Evolutionary conservation across 108 stramenopile genomes (phyloP).

Genomic region (Discostella stelligeroides): DNA sequence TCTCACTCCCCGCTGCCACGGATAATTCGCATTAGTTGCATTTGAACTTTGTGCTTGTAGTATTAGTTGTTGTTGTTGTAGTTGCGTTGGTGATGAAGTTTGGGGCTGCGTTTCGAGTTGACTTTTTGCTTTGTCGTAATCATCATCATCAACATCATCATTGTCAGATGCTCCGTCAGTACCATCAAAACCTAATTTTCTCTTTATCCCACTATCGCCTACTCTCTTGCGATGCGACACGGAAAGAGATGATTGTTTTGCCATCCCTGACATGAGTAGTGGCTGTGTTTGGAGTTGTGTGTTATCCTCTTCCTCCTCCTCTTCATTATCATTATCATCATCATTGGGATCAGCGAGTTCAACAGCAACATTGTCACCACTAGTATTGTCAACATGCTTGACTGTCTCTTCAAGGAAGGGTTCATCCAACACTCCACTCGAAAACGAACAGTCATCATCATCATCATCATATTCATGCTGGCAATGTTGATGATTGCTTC

Average conservation of each 20-base stretch:
- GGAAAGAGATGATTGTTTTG: background rate
- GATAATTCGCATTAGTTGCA: too few relatives aligned
- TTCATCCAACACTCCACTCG: constrained; percentile 19
- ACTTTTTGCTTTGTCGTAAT: constrained; percentile 11
- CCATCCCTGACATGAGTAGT: background rate
- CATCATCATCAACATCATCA: constrained; percentile 12
- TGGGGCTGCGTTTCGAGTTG: constrained; percentile 30
- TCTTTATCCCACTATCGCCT: too few relatives aligned
- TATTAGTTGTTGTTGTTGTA: too few relatives aligned
- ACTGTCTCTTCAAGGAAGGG: background rate
- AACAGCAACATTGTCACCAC: background rate
- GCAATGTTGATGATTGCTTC: background rate
- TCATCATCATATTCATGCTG: background rate
- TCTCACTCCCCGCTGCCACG: background rate
- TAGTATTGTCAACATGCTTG: too few relatives aligned
- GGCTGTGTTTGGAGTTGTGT: background rate
- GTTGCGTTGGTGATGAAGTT: too few relatives aligned
- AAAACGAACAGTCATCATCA: constrained; percentile 14
- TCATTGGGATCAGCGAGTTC: background rate
- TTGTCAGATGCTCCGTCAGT: constrained; percentile 3
- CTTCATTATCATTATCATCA: too few relatives aligned
- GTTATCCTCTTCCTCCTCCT: background rate
- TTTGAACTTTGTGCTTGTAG: too few relatives aligned
- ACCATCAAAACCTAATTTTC: background rate
- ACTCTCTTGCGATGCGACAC: too few relatives aligned